phyloP scores from a whole-genome alignment of 306 rosid genomes.

The Acacia melanoxylon region DNA sequence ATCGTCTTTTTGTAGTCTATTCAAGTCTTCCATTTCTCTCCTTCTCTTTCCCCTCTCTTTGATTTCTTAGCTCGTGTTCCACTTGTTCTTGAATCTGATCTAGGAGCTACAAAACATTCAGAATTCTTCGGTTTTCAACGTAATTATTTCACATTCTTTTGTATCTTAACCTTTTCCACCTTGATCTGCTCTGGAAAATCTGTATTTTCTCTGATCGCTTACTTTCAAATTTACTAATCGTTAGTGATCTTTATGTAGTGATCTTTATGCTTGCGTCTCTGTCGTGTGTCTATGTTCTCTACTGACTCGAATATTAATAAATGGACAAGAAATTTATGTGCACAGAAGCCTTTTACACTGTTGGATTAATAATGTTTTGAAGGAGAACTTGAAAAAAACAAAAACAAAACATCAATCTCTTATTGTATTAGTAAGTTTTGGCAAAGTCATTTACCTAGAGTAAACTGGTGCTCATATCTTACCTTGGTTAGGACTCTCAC shows the following conservation, averaged over 20 bases:
- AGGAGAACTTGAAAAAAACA: not conserved
- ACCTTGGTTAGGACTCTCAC: not conserved
- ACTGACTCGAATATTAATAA: not conserved
- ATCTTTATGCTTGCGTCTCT: not conserved
- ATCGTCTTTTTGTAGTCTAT: not conserved
- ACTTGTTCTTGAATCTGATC: slow-evolving; percentile 5
- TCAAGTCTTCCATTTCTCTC: not conserved
- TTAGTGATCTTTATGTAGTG: not conserved
- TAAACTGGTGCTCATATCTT: not conserved
- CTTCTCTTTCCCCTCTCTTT: not conserved
- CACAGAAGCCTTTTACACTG: not conserved
- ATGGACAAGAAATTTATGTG: not conserved
- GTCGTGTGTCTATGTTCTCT: not conserved
- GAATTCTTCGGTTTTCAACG: not conserved
- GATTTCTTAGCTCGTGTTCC: not conserved
- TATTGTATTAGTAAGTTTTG: not conserved
- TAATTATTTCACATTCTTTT: not conserved
- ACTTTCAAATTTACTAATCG: not conserved
- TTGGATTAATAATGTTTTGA: not conserved
- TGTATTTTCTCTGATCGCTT: not conserved
- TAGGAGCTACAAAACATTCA: not conserved
- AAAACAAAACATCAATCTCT: not conserved
- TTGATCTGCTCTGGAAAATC: slow-evolving; percentile 22
- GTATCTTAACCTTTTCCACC: not conserved
- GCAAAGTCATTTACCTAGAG: not conserved